These are phyloP conservation scores for Glonium stellatum DNA, from an alignment of 495 filamentous ascomycete genomes.

Conservation along the genomic window DNA sequence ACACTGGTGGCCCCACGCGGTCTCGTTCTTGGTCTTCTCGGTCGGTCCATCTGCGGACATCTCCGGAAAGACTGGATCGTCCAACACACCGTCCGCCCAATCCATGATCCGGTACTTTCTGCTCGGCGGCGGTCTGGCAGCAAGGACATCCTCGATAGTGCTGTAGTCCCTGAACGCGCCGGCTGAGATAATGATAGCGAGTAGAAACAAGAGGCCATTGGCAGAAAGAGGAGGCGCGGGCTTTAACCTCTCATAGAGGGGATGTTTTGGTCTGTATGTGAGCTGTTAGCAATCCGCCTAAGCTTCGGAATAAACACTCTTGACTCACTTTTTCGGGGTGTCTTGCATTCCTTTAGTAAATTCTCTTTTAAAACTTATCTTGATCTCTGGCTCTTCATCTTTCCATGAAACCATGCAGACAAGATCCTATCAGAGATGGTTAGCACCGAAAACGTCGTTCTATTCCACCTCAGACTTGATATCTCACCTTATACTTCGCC, in stretches of 20 bases:
- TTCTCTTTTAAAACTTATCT: constrained; percentile 1
- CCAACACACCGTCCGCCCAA: constrained; percentile 7
- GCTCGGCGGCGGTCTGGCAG: constrained; percentile 2
- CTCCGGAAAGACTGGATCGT: constrained; percentile 14
- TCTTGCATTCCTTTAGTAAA: neutral
- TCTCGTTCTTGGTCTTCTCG: constrained; percentile 20
- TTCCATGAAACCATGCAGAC: neutral
- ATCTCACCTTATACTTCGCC: neutral
- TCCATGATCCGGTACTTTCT: constrained; percentile 19
- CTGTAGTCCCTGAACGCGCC: constrained; percentile 9
- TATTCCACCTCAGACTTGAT: neutral
- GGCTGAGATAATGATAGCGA: constrained; percentile 14
- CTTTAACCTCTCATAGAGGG: neutral
- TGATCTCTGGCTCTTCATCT: neutral
- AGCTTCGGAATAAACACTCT: neutral
- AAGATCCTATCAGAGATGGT: neutral
- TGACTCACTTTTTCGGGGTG: neutral
- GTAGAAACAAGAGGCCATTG: constrained; percentile 13
- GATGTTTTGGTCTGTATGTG: neutral
- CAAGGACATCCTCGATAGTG: constrained; percentile 12
- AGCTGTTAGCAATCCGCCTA: neutral
- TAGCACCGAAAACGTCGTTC: neutral
- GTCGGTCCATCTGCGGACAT: constrained; percentile 17
- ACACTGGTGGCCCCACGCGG: constrained; percentile 11
- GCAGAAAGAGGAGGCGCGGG: constrained; percentile 9